phyloP scores from a whole-genome alignment of 306 rosid genomes.

The Echinosophora koreensis region DNA sequence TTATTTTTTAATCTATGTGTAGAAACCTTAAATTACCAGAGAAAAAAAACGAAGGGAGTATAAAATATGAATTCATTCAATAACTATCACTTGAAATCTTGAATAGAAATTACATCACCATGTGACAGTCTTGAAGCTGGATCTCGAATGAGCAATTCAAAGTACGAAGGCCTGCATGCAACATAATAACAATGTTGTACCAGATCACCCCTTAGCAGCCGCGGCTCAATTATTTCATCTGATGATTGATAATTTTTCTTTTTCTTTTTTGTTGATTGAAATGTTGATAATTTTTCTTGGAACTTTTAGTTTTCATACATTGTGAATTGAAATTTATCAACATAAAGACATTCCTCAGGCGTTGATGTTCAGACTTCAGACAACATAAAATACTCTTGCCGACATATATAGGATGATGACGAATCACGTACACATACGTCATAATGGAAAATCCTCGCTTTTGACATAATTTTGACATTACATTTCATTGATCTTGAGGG shows the following conservation, averaged over 20 bases:
- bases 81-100: neutral
- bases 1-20: too few relatives aligned
- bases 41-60: too few relatives aligned
- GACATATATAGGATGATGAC: neutral
- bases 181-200: neutral
- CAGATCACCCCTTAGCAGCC: neutral
- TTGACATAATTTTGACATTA: constrained; percentile 22
- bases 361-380: neutral
- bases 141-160: neutral
- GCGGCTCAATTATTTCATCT: neutral
- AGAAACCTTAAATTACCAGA: too few relatives aligned
- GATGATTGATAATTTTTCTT: neutral
- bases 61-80: neutral
- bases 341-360: neutral
- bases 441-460: constrained; percentile 17
- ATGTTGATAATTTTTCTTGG: neutral
- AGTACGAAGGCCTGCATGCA: neutral
- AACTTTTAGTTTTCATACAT: constrained; percentile 4
- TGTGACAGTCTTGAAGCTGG: constrained; percentile 29
- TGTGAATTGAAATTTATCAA: constrained; percentile 8
- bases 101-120: constrained; percentile 13
- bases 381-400: neutral
- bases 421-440: neutral
- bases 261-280: too few relatives aligned
- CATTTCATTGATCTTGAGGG: constrained; percentile 44